Evolutionary conservation across 345 rosid genomes (phyloP).

Genomic region (Zanthoxylum bungeanum): DNA sequence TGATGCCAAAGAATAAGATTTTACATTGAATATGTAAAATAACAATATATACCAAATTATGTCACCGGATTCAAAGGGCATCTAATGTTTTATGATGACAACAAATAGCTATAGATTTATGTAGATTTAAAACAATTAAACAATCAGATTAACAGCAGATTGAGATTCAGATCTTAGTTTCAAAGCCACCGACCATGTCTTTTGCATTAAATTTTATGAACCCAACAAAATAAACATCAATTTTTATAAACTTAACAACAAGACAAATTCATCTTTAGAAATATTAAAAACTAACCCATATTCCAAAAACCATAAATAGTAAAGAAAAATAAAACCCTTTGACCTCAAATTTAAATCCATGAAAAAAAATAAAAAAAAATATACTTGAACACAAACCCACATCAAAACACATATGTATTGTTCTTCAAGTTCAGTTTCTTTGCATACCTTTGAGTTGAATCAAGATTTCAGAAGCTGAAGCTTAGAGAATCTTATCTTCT

Average conservation of each 20-base stretch:
- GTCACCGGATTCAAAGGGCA: slow-evolving; percentile 1
- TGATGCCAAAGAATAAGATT: not conserved
- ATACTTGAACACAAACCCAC: not conserved
- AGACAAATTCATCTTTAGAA: not conserved
- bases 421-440: not conserved
- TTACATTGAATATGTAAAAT: not conserved
- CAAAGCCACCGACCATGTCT: not conserved
- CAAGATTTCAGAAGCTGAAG: not conserved
- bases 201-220: not conserved
- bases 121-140: not conserved
- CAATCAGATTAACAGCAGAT: not conserved
- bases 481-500: not conserved
- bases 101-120: not conserved
- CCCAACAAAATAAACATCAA: not conserved
- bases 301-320: not conserved
- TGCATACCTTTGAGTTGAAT: not conserved
- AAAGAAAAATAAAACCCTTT: not conserved
- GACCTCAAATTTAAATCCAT: slow-evolving; percentile 7
- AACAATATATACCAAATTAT: not conserved
- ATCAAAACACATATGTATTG: not conserved
- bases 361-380: not conserved
- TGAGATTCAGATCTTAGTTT: not conserved
- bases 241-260: not conserved
- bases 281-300: not conserved
- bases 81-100: not conserved